These are phyloP conservation scores for Coemansia sp. DNA, from an alignment of 192 early-diverging fungal genomes.

Conservation along the genomic window DNA sequence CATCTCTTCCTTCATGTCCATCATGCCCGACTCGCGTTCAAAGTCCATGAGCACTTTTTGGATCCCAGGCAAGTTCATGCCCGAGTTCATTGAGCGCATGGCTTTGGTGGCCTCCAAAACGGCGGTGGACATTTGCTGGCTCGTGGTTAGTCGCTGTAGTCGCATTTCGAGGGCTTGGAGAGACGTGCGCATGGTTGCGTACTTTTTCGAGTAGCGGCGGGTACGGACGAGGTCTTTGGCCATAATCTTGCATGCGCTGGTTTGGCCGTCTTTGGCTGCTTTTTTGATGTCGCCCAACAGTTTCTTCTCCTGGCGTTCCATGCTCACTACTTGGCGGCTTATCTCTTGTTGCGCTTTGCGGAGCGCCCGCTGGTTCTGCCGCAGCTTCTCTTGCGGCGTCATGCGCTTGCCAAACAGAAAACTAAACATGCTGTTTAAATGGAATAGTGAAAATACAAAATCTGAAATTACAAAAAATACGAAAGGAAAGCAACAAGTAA, in stretches of 20 bases:
- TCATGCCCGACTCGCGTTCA: slow-evolving; percentile 88
- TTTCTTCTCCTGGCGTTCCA: slow-evolving; percentile 95
- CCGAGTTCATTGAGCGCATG: slow-evolving; percentile 95
- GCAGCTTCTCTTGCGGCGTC: slow-evolving; percentile 89
- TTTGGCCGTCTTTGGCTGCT: slow-evolving; percentile 85
- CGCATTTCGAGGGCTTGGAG: slow-evolving; percentile 84
- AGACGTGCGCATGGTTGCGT: slow-evolving; percentile 93
- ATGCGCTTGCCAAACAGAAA: slow-evolving; percentile 75
- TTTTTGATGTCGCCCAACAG: slow-evolving; percentile 92
- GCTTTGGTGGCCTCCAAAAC: slow-evolving; percentile 93
- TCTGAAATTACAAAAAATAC: too few relatives aligned
- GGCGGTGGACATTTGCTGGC: slow-evolving; percentile 93
- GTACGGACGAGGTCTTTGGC: slow-evolving; percentile 97
- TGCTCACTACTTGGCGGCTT: slow-evolving; percentile 82
- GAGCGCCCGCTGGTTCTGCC: slow-evolving; percentile 86
- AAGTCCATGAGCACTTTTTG: slow-evolving; percentile 98
- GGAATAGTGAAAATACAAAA: too few relatives aligned
- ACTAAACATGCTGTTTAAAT: slow-evolving; percentile 42
- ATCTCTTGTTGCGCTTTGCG: slow-evolving; percentile 87
- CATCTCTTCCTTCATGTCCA: slow-evolving; percentile 99
- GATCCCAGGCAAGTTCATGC: slow-evolving; percentile 91
- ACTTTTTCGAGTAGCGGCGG: slow-evolving; percentile 90
- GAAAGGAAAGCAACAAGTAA: too few relatives aligned
- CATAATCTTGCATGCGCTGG: slow-evolving; percentile 89
- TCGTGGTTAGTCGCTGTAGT: slow-evolving; percentile 81